Conservation (phyloP, 805 yeast genomes). For the Blastobotrys attinorum region DNA sequence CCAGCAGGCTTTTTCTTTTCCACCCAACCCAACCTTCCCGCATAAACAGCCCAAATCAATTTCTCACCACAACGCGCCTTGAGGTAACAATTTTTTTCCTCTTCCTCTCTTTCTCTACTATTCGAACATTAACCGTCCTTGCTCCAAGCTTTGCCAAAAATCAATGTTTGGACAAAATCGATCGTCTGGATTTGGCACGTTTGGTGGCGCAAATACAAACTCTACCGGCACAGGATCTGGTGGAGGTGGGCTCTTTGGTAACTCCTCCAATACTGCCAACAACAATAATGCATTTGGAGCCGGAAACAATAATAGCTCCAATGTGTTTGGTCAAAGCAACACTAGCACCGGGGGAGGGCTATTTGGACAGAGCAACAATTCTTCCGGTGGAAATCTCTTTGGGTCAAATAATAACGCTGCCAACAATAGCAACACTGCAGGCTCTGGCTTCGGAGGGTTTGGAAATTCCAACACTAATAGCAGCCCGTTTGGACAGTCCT, state of each 20-base stretch:
- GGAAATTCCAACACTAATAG: conserved; percentile 12
- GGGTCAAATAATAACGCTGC: conserved; percentile 7
- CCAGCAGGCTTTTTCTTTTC: too few species aligned
- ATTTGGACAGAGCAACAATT: conserved; percentile 10
- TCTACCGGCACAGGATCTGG: conserved; percentile 8
- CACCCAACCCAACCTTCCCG: too few species aligned
- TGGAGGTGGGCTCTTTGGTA: conserved; percentile 20
- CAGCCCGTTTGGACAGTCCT: conserved; percentile 5
- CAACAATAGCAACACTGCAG: conserved; percentile 9
- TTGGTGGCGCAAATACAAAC: conserved; percentile 14
- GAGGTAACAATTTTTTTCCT: too few species aligned
- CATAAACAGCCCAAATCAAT: too few species aligned
- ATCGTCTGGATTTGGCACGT: conserved; percentile 11
- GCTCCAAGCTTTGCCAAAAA: too few species aligned
- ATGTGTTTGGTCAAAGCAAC: conserved; percentile 15
- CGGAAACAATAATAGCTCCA: conserved; percentile 2
- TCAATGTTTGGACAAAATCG: conserved; percentile 17
- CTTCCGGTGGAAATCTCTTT: conserved; percentile 15
- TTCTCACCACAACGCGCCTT: too few species aligned
- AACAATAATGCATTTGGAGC: conserved; percentile 20
- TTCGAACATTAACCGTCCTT: too few species aligned
- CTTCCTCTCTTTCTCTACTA: too few species aligned
- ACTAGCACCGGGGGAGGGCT: conserved; percentile 2
- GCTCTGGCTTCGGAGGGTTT: conserved; percentile 22
- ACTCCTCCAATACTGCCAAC: conserved; percentile 6